Conservation (phyloP, 75 land plant species). For the Ceratopteris richardii region DNA sequence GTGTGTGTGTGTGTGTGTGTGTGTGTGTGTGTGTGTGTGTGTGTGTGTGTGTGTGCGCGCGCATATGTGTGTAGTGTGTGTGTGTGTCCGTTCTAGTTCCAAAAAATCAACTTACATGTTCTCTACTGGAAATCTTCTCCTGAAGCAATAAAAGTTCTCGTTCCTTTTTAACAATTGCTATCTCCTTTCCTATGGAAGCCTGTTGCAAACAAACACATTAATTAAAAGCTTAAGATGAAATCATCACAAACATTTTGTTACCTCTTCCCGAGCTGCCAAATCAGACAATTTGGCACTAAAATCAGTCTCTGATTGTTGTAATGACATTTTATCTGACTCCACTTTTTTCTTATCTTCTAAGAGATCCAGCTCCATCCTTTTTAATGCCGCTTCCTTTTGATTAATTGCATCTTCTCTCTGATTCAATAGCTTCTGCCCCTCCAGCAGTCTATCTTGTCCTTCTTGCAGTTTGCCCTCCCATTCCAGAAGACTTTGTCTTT, state of each 20-base stretch:
- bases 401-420: conserved; percentile 67
- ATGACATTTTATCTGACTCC: conserved; percentile 27
- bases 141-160: conserved; percentile 49
- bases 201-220: conserved; percentile 23
- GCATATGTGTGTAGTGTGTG: too few species aligned
- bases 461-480: conserved; percentile 78
- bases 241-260: conserved; percentile 3
- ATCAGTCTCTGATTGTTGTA: conserved; percentile 59
- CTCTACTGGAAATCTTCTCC: conserved; percentile 55
- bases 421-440: conserved; percentile 60
- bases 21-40: too few species aligned
- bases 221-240: neutral
- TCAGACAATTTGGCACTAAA: conserved; percentile 32
- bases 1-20: too few species aligned
- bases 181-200: conserved; percentile 35
- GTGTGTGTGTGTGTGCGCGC: too few species aligned
- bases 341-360: conserved; percentile 45
- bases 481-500: conserved; percentile 49
- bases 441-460: conserved; percentile 62
- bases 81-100: too few species aligned
- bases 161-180: conserved; percentile 45
- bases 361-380: conserved; percentile 51
- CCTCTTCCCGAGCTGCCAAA: conserved; percentile 63
- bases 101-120: conserved; percentile 38
- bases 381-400: conserved; percentile 47